Conservation (phyloP, 2,329 filamentous ascomycete genomes). For the Raffaelea ambrosiae region DNA sequence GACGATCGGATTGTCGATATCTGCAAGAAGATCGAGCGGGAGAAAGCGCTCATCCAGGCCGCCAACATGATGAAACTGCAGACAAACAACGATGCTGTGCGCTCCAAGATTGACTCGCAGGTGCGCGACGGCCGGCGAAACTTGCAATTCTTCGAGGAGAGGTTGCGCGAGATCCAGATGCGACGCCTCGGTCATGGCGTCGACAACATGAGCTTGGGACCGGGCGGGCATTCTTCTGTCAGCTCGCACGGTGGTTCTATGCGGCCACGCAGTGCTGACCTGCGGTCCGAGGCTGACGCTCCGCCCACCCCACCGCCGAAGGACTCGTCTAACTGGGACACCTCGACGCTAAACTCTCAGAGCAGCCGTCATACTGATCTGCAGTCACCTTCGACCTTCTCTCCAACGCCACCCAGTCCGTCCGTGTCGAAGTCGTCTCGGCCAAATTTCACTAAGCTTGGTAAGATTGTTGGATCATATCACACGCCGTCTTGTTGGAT, state of each 20-base stretch:
- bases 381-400: slow-evolving; percentile 42
- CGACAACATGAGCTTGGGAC: slow-evolving; percentile 54
- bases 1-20: slow-evolving; percentile 67
- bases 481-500: background rate
- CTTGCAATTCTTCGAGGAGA: slow-evolving; percentile 85
- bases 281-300: slow-evolving; percentile 33
- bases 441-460: slow-evolving; percentile 92
- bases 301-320: slow-evolving; percentile 66
- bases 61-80: slow-evolving; percentile 93
- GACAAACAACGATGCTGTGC: slow-evolving; percentile 86
- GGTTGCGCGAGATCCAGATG: slow-evolving; percentile 79
- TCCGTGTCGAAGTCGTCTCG: slow-evolving; percentile 61
- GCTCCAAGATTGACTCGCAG: slow-evolving; percentile 83
- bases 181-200: slow-evolving; percentile 63
- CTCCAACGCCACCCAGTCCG: slow-evolving; percentile 2
- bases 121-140: slow-evolving; percentile 91
- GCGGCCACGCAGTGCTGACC: slow-evolving; percentile 37
- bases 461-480: slow-evolving; percentile 39
- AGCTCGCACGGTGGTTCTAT: slow-evolving; percentile 18
- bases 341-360: slow-evolving; percentile 45
- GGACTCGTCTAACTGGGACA: slow-evolving; percentile 48
- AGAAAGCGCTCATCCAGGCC: slow-evolving; percentile 89
- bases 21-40: slow-evolving; percentile 94
- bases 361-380: slow-evolving; percentile 17
- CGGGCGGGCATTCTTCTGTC: slow-evolving; percentile 30